Conservation (phyloP, 768 basidiomycete species). For the Xanthoconium stramineum region DNA sequence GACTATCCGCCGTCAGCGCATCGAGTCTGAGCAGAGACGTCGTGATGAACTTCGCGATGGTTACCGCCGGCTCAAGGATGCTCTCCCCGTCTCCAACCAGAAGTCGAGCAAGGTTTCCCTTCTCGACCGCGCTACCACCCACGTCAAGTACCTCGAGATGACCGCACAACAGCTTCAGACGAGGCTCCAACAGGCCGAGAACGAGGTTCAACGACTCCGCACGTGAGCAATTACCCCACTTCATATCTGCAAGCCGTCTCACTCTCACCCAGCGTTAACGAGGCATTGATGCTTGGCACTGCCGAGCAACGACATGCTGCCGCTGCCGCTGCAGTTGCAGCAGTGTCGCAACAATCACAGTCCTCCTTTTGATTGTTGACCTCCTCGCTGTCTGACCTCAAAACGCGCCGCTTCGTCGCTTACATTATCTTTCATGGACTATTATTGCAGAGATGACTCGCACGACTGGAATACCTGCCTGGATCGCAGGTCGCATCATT, state of each 20-base stretch:
- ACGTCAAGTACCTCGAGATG: slow-evolving; percentile 85
- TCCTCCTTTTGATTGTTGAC: slow-evolving; percentile 43
- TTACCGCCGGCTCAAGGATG: slow-evolving; percentile 87
- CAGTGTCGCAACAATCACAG: slow-evolving; percentile 43
- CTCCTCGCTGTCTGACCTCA: slow-evolving; percentile 20
- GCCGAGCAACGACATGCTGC: slow-evolving; percentile 68
- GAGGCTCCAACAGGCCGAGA: slow-evolving; percentile 73
- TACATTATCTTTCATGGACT: slow-evolving; percentile 38
- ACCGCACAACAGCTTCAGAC: slow-evolving; percentile 72
- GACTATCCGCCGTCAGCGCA: slow-evolving; percentile 87
- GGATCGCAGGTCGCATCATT: slow-evolving; percentile 58
- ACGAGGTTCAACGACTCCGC: slow-evolving; percentile 77
- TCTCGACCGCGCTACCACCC: slow-evolving; percentile 83
- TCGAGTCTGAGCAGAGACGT: slow-evolving; percentile 90
- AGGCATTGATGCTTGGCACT: slow-evolving; percentile 84
- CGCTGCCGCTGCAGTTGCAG: slow-evolving; percentile 53
- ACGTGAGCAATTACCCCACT: slow-evolving; percentile 34
- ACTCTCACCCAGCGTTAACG: slow-evolving; percentile 57
- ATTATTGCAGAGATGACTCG: slow-evolving; percentile 37
- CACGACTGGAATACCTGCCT: slow-evolving; percentile 51
- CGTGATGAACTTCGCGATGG: slow-evolving; percentile 92
- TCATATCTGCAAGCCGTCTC: not conserved
- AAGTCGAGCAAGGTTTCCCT: slow-evolving; percentile 91
- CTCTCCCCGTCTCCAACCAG: slow-evolving; percentile 86
- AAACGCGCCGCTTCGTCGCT: slow-evolving; percentile 28